Conservation (phyloP, 129 eudicot genomes). For the Oenanthe sinensis region DNA sequence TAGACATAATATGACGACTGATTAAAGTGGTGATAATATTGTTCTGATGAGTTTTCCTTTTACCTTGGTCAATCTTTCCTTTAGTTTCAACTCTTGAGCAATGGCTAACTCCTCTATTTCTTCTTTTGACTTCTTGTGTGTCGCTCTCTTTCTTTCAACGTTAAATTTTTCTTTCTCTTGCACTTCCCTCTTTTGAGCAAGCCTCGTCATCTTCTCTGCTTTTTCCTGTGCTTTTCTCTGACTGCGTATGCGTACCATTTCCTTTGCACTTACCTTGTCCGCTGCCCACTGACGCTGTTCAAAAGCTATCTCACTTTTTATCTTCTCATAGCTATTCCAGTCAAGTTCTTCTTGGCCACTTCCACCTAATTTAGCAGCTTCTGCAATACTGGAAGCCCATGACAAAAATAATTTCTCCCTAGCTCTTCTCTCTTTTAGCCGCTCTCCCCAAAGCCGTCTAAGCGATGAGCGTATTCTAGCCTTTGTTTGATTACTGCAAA, state of each 20-base stretch:
- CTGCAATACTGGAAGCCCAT: slow-evolving; percentile 76
- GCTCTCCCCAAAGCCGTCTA: slow-evolving; percentile 56
- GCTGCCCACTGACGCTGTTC: slow-evolving; percentile 40
- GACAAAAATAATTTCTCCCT: slow-evolving; percentile 41
- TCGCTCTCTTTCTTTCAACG: slow-evolving; percentile 28
- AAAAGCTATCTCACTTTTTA: slow-evolving; percentile 43
- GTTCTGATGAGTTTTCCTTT: background rate
- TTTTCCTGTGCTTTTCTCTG: slow-evolving; percentile 44
- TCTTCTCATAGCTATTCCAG: slow-evolving; percentile 79
- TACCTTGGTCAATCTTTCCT: slow-evolving; percentile 70
- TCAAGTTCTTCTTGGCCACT: slow-evolving; percentile 50
- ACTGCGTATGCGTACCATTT: slow-evolving; percentile 42
- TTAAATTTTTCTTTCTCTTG: slow-evolving; percentile 36
- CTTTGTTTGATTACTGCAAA: slow-evolving; percentile 62
- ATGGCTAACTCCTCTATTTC: slow-evolving; percentile 47
- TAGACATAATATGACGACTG: background rate
- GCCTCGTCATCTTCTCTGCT: slow-evolving; percentile 36
- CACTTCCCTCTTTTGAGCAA: slow-evolving; percentile 32
- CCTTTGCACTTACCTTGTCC: slow-evolving; percentile 56
- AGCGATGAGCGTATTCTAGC: slow-evolving; percentile 53
- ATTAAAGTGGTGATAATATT: background rate
- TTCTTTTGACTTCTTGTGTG: slow-evolving; percentile 35
- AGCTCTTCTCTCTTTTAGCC: slow-evolving; percentile 52
- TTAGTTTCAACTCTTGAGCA: slow-evolving; percentile 44
- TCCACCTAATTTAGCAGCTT: slow-evolving; percentile 78